Evolutionary conservation across 139 green algal species (phyloP).

Genomic region (Chlorella sp.): DNA sequence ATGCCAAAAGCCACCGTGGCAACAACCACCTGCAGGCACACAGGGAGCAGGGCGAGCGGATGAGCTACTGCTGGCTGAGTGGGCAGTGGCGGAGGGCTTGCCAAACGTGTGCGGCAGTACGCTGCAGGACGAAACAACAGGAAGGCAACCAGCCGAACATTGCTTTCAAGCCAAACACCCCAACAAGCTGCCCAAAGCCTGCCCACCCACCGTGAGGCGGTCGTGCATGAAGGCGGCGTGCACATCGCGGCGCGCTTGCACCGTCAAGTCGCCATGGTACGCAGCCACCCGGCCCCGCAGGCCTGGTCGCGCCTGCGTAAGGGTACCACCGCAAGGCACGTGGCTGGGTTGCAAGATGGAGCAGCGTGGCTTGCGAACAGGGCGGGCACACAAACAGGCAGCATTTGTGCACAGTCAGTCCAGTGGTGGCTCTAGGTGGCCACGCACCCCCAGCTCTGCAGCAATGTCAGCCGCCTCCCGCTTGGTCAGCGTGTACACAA

Average conservation of each 20-base stretch:
- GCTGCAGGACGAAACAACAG: too few relatives aligned
- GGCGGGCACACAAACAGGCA: too few relatives aligned
- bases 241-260: slow-evolving; percentile 39
- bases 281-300: slow-evolving; percentile 22
- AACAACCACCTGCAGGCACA: slow-evolving; percentile 17
- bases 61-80: too few relatives aligned
- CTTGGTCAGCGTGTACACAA: slow-evolving; percentile 65
- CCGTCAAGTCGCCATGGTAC: slow-evolving; percentile 61
- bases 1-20: slow-evolving; percentile 58
- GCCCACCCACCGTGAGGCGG: slow-evolving; percentile 34
- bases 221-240: slow-evolving; percentile 67
- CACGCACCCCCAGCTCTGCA: slow-evolving; percentile 24
- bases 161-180: too few relatives aligned
- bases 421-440: too few relatives aligned
- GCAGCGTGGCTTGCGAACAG: too few relatives aligned
- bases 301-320: neutral
- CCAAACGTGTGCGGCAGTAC: too few relatives aligned
- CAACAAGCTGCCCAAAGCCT: too few relatives aligned
- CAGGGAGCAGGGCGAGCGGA: neutral
- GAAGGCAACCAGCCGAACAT: too few relatives aligned
- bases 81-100: too few relatives aligned
- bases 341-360: neutral
- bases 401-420: too few relatives aligned
- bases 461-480: slow-evolving; percentile 41
- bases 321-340: neutral